Percentiles rank a stretch among this genome's conserved stretches.
Evolutionary conservation across 2,329 filamentous ascomycete genomes (phyloP).

Genomic region (Fusarium pseudograminearum): DNA sequence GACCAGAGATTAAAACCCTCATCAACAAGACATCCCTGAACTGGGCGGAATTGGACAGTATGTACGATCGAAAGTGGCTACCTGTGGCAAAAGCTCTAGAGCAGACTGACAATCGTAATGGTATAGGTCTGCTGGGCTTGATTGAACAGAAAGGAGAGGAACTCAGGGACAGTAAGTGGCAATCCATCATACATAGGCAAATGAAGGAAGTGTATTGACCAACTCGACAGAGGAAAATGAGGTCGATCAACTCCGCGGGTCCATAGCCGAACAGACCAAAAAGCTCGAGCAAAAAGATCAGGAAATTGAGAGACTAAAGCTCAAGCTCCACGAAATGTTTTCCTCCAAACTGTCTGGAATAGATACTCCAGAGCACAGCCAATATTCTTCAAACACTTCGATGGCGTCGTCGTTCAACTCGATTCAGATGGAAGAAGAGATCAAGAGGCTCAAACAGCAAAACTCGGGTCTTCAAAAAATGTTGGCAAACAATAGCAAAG

Average conservation of each 20-base stretch:
- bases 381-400: background rate
- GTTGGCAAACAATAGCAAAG: background rate
- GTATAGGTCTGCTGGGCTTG: background rate
- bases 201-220: background rate
- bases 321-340: background rate
- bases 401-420: background rate
- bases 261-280: background rate
- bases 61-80: constrained; percentile 12
- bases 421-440: background rate
- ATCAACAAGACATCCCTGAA: background rate
- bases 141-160: background rate
- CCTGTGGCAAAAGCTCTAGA: background rate
- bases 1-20: background rate
- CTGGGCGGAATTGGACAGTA: background rate
- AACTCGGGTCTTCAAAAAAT: background rate
- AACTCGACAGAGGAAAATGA: background rate
- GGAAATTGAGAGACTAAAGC: background rate
- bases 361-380: background rate
- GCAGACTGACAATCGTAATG: background rate
- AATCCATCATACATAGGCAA: no score
- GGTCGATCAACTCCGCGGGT: no score
- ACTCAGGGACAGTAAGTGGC: background rate
- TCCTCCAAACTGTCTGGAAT: background rate
- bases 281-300: background rate
- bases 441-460: background rate